Evolutionary conservation across 495 filamentous ascomycete genomes (phyloP), one percentile per base, ranked within the genome.

Genomic region (Cercophora sp.): DNA sequence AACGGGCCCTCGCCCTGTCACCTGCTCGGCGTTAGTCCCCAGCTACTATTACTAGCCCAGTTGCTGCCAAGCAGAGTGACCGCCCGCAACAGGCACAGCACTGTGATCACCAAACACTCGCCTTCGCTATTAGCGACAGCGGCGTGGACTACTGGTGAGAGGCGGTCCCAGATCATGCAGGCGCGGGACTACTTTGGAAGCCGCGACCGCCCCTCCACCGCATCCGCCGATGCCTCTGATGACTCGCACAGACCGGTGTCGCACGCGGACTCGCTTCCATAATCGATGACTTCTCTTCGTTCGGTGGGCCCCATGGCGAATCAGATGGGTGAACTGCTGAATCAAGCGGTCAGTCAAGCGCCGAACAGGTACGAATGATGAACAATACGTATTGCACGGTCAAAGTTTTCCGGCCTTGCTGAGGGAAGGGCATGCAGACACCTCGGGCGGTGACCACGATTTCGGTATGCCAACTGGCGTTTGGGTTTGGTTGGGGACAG

Each of bases 101-200:
- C 29, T 32, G 29, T 32, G 29, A 32, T 32, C 29, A 37, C 34
- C 4, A 37, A 5, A 39, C n/a, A 39, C 36, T 39, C 36, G 36
- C 36, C 36, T 39, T 39, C 36, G 4, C 36, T n/a, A 39, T 39
- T 8, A 19, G 8, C 34, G 34, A 37, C 36, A n/a, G 36, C n/a
- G 5, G 36, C n/a, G 22, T 39, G 36, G 36, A 39, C 36, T 39
- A 39, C 36, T 39, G 36, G 36, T 39, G 2, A 39, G 36, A 39
- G 36, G n/a, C 36, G 36, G 36, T 39, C 8, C 36, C 36, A 39
- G 36, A 39, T 39, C 36, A 39, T 39, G 36, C 36, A 39, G 36
- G 36, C 36, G 36, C 34, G n/a, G n/a, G 36, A 39, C 36, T 39
- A 39, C n/a, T 39, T 6, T 39, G n/a, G n/a, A 39, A 39, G 36